Evolutionary conservation across 2,329 filamentous ascomycete species (phyloP).

Genomic region (Phaeosphaeriaceae sp.): DNA sequence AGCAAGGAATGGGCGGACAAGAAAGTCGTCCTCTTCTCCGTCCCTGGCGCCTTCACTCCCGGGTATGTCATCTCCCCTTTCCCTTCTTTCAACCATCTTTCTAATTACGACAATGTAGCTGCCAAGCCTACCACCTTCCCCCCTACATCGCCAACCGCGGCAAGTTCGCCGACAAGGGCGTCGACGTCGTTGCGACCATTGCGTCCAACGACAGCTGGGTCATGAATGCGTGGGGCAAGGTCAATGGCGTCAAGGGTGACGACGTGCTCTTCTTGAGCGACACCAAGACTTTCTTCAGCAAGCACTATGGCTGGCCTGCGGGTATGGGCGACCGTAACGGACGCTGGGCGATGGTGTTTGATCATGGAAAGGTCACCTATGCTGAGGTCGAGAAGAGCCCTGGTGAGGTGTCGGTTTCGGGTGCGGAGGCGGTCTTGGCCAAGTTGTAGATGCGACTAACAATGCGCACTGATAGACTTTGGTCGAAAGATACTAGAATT

Average conservation of each 20-base stretch:
- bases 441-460: conserved; percentile 49
- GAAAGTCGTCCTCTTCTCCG: conserved; percentile 73
- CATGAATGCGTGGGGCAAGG: conserved; percentile 91
- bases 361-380: conserved; percentile 80
- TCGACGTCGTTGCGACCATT: conserved; percentile 82
- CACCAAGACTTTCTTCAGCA: conserved; percentile 74
- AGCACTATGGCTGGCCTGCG: conserved; percentile 77
- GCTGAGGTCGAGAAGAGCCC: conserved; percentile 73
- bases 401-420: conserved; percentile 56
- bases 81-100: neutral
- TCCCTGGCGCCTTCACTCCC: conserved; percentile 60
- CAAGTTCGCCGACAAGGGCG: conserved; percentile 77
- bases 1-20: conserved; percentile 76
- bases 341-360: conserved; percentile 81
- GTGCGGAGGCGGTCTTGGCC: conserved; percentile 56
- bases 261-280: conserved; percentile 81
- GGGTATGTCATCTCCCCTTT: neutral
- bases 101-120: conserved; percentile 71
- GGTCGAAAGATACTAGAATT: neutral
- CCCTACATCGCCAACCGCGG: conserved; percentile 79
- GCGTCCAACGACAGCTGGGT: conserved; percentile 86
- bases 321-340: conserved; percentile 73
- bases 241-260: conserved; percentile 77
- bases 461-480: neutral
- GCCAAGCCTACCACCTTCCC: conserved; percentile 80